These are phyloP conservation scores for Candida sphagnicola DNA, from an alignment of 805 yeast genomes.

Conservation along the genomic window DNA sequence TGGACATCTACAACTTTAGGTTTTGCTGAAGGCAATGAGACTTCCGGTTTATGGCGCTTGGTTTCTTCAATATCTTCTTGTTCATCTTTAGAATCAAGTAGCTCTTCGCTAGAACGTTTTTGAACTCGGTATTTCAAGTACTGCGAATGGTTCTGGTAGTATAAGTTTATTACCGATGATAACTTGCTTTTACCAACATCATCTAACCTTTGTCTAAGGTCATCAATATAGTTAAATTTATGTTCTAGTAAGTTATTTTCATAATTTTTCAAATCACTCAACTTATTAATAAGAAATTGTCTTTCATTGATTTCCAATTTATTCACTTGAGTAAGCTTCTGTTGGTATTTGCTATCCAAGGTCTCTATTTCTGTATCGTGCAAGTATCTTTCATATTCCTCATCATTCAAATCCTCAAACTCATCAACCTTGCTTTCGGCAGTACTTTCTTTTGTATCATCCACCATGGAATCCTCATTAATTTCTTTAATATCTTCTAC, in stretches of 20 bases:
- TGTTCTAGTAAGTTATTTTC: constrained; percentile 36
- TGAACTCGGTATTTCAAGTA: constrained; percentile 38
- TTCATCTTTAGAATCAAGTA: constrained; percentile 36
- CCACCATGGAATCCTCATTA: constrained; percentile 15
- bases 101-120: constrained; percentile 39
- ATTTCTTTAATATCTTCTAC: constrained; percentile 36
- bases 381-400: constrained; percentile 22
- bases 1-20: background rate
- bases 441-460: background rate
- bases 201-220: constrained; percentile 8
- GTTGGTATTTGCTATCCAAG: constrained; percentile 16
- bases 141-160: constrained; percentile 40
- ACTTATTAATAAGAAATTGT: constrained; percentile 14
- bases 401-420: constrained; percentile 24
- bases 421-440: constrained; percentile 20
- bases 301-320: constrained; percentile 15
- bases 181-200: background rate
- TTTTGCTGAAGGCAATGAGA: background rate
- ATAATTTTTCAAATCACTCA: constrained; percentile 24
- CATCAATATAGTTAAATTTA: constrained; percentile 31
- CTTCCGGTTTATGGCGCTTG: constrained; percentile 4
- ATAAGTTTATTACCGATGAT: constrained; percentile 16
- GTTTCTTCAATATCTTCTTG: constrained; percentile 27
- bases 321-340: constrained; percentile 11
- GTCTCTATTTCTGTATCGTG: constrained; percentile 18